Evolutionary conservation across 805 yeast genomes (phyloP), one percentile per base, ranked within the genome.

Genomic region (Scheffersomyces lignosus): DNA sequence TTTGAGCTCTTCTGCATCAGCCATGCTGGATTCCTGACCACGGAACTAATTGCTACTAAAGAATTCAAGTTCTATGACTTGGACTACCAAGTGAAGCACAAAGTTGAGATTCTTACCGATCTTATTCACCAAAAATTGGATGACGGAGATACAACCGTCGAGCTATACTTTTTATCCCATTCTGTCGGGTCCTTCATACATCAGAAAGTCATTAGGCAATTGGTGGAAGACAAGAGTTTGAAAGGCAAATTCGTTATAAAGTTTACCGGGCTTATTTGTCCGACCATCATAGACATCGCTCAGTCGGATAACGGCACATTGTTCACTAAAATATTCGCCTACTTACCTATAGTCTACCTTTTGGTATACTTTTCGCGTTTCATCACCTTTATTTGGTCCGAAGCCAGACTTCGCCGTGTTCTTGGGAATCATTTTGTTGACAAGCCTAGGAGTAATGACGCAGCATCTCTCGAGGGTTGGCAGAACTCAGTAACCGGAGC

Each of bases 101-200:
- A 82, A 57, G 51, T 70, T 17, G 67, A 65, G 8, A 62, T 81
- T n/a, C 58, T 83, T 29, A 60, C 63, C 32, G 54, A 66, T 23
- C 49, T 62, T 34, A 37, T 67, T 23, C 33, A 41, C 13, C 26
- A 20, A 17, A 40, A 49, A 16, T 38, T 39, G 16, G 31, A 26
- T 27, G 22, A 39, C 20, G 38, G 26, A 20, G 30, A 46, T 12
- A 36, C 37, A 1, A 50, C 71, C 25, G 48, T 41, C 13, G 64
- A 70, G 9, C 54, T 82, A 5, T 60, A 64, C 34, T 61, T 83
- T 15, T 56, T 81, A 47, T 83, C 87, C 15, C 95, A 85, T 54
- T 83, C 91, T 0, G 76, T 84, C 10, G 95, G 95, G 1, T 70
- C 80, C 4, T 85, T 75, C 66, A 63, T 85, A 29, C 55, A 68